Percentiles rank a stretch among this genome's conserved stretches.
Evolutionary conservation across 2,329 filamentous ascomycete genomes (phyloP).

Genomic region (Rutstroemia sp.): DNA sequence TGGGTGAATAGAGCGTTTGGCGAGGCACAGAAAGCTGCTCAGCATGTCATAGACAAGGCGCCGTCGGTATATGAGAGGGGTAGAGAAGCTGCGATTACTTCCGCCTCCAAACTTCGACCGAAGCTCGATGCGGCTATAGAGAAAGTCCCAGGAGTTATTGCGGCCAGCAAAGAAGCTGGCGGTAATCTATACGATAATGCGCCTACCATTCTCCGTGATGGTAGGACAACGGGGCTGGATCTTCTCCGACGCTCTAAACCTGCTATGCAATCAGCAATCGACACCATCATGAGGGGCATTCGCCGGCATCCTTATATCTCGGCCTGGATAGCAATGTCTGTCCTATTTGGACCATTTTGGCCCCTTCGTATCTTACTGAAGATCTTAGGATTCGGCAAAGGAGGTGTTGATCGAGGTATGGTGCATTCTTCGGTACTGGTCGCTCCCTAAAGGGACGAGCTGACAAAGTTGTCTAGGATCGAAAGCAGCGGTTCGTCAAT

Average conservation of each 20-base stretch:
- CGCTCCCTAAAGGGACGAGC: background rate
- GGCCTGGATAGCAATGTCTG: background rate
- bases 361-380: background rate
- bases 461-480: background rate
- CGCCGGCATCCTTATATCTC: background rate
- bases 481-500: background rate
- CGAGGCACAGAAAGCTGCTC: slow-evolving; percentile 1
- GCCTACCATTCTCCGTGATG: background rate
- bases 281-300: background rate
- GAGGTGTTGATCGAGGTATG: background rate
- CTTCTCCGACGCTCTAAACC: background rate
- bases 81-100: background rate
- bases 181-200: background rate
- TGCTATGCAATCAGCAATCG: background rate
- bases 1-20: background rate
- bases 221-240: background rate
- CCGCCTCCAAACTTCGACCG: background rate
- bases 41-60: background rate
- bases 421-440: background rate
- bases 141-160: background rate
- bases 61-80: slow-evolving; percentile 2
- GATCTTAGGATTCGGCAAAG: slow-evolving; percentile 4
- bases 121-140: background rate
- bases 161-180: background rate
- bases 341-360: background rate